Evolutionary conservation across 2,329 filamentous ascomycete genomes (phyloP).

Genomic region (Aspergillus texensis): DNA sequence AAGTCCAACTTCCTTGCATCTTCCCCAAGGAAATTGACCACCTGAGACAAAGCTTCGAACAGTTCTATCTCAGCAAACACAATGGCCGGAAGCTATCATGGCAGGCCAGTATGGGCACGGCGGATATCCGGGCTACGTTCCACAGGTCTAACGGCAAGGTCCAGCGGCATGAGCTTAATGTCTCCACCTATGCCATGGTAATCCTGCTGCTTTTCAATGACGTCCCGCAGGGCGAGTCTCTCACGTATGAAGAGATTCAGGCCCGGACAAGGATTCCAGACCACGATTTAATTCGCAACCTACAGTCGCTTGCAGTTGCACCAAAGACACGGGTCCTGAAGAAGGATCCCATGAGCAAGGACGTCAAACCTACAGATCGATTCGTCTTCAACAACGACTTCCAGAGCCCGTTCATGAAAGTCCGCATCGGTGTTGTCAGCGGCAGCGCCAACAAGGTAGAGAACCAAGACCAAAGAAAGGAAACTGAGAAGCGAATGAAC

Average conservation of each 20-base stretch:
- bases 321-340: conserved; percentile 79
- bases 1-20: conserved; percentile 56
- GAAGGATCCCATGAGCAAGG: conserved; percentile 79
- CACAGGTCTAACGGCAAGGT: conserved; percentile 70
- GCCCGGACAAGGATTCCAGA: conserved; percentile 76
- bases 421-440: conserved; percentile 85
- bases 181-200: conserved; percentile 90
- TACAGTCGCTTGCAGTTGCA: conserved; percentile 80
- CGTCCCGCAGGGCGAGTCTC: conserved; percentile 52
- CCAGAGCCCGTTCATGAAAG: conserved; percentile 77
- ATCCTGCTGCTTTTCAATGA: conserved; percentile 90
- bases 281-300: conserved; percentile 71
- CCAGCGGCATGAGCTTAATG: conserved; percentile 83
- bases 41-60: conserved; percentile 81
- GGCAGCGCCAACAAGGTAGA: conserved; percentile 81
- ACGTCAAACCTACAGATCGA: conserved; percentile 72
- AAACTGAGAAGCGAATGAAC: conserved; percentile 54
- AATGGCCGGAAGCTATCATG: conserved; percentile 88
- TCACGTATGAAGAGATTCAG: conserved; percentile 78
- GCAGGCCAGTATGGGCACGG: conserved; percentile 75
- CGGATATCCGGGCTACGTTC: conserved; percentile 83
- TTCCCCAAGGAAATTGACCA: conserved; percentile 75
- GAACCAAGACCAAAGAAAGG: conserved; percentile 61
- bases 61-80: conserved; percentile 84
- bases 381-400: conserved; percentile 86